A percentile compares a stretch with the other conserved stretches of the same genome.
These are phyloP conservation scores for Coffea eugenioides DNA, from an alignment of 257 asterid genomes.

Conservation along the genomic window DNA sequence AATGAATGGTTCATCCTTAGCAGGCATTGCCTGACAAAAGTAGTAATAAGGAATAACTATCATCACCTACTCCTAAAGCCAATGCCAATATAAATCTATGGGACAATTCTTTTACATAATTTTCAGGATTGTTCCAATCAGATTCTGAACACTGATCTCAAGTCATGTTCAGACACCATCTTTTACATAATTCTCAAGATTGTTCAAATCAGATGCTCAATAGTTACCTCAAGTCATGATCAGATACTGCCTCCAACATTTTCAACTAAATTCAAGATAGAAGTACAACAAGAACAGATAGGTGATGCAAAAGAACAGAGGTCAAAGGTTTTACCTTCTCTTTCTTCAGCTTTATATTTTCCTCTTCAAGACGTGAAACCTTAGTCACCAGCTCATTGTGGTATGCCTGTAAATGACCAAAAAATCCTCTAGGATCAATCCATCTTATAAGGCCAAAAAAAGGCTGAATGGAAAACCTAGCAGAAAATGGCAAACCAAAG, in stretches of 20 bases:
- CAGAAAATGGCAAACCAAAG: slow-evolving; percentile 6
- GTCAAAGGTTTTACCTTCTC: slow-evolving; percentile 48
- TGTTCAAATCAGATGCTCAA: background rate
- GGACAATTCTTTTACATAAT: background rate
- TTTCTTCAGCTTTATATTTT: slow-evolving; percentile 61
- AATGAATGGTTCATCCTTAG: too few relatives aligned
- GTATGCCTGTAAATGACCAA: slow-evolving; percentile 60
- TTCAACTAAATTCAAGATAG: background rate
- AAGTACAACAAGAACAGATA: background rate
- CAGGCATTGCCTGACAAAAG: background rate
- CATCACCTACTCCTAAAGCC: background rate
- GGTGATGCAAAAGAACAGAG: background rate
- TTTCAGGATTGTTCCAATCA: background rate
- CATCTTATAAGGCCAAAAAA: background rate
- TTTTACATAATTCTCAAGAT: background rate
- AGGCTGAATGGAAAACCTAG: background rate
- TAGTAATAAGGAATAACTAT: background rate
- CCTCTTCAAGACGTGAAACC: slow-evolving; percentile 81
- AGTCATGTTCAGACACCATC: slow-evolving; percentile 1
- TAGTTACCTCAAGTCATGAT: background rate
- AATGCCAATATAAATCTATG: background rate
- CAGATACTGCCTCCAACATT: background rate
- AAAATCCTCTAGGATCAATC: background rate
- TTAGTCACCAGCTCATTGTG: slow-evolving; percentile 80
- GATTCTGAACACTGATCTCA: background rate